Percentiles rank a stretch among this genome's conserved stretches.
Conservation (phyloP, 2,329 filamentous ascomycete genomes). For the Cladophialophora chaetospira region DNA sequence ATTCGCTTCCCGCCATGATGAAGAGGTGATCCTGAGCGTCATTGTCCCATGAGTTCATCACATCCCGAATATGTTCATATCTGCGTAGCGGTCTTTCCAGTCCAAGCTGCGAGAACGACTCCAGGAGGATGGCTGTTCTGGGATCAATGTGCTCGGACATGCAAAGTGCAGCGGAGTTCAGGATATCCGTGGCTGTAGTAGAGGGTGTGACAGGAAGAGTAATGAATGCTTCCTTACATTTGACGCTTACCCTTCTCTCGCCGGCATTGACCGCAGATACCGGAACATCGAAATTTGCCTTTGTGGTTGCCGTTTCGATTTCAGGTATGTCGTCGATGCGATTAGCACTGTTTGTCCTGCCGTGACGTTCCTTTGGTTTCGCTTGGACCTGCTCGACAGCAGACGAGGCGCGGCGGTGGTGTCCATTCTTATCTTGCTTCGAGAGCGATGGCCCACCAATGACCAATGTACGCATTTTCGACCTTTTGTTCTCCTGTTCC, state of each 20-base stretch:
- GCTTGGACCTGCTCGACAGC: constrained; percentile 4
- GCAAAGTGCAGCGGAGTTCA: constrained; percentile 65
- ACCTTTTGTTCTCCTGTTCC: not conserved
- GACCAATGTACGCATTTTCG: constrained; percentile 20
- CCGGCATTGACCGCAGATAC: constrained; percentile 78
- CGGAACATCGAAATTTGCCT: constrained; percentile 65
- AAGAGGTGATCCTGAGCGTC: constrained; percentile 76
- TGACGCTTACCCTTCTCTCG: constrained; percentile 72
- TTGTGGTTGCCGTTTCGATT: not conserved
- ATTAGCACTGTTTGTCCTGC: constrained; percentile 7
- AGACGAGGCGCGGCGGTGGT: constrained; percentile 12
- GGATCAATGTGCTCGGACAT: constrained; percentile 67
- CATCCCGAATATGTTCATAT: constrained; percentile 82
- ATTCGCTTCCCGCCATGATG: constrained; percentile 58
- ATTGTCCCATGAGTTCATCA: constrained; percentile 89
- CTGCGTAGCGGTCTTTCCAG: constrained; percentile 79
- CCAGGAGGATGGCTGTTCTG: constrained; percentile 69
- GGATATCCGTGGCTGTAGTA: constrained; percentile 73
- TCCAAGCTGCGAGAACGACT: constrained; percentile 73
- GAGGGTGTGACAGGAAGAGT: constrained; percentile 71
- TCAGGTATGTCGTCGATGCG: constrained; percentile 10
- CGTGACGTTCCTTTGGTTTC: not conserved
- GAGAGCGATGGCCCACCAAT: constrained; percentile 14
- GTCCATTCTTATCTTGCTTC: not conserved
- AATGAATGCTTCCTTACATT: constrained; percentile 69